Evolutionary conservation across 192 early-diverging fungal species (phyloP), one percentile per base, ranked within the genome.

Genomic region (Geosiphon pyriformis): DNA sequence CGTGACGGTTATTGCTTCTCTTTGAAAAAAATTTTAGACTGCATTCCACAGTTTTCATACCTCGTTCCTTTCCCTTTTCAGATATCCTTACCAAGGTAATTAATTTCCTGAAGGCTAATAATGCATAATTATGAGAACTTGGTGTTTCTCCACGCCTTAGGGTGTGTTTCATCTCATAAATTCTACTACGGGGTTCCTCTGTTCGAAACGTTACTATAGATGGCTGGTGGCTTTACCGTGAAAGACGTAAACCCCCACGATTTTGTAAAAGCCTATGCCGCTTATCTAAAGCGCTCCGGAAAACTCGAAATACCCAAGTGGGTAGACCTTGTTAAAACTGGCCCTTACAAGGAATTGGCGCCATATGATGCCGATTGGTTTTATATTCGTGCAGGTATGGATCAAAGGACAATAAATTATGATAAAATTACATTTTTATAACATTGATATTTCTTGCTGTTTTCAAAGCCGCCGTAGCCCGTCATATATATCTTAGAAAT

Each of bases 351-450:
- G 89, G 97, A 99, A 83, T 86, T 96, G 65, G 90, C 90, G 70
- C 97, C 97, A 35, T 92, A 95, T 81, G 95, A 99, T 76, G 89
- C 92, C 56, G 97, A 99, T 86, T 99, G 95, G 95, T 99, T 89
- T 90, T 99, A 95, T 85, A 78, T 96, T 66, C 94, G 94, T 71
- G 94, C 94, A 70, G 92, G 90, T 91, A 76, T 15, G 33, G 4
- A 20, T 11, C 18, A 59, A 61, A 18, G 10, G 4, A 18, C 32
- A 55, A 30, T 51, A n/a, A 52, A 30, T 4, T 26, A 46, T 55
- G 33, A 32, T 8, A 51, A 56, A 32, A 30, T 53, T 15, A 15
- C 58, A 37, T 61, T 64, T 57, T 46, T 25, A 23, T 57, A 12
- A 57, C 48, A 25, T 1, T 31, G 27, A 25, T 32, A 11, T 59